phyloP scores from a whole-genome alignment of 2,329 filamentous ascomycete genomes.

The Didymella sp. region DNA sequence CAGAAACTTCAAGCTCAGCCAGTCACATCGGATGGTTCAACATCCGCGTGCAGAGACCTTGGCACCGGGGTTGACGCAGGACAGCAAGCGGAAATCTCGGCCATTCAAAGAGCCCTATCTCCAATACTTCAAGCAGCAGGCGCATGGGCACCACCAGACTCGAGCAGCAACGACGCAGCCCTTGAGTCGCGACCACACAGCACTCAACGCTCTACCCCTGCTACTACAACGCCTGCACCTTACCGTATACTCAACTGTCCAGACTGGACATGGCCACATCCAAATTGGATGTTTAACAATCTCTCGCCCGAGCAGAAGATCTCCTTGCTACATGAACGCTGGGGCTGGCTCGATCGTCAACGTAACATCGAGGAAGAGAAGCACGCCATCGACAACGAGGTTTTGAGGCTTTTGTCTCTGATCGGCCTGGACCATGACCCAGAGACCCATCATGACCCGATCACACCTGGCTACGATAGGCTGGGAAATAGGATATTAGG shows the following conservation, averaged over 20 bases:
- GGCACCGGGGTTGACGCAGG: background rate
- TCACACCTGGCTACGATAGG: background rate
- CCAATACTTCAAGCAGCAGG: background rate
- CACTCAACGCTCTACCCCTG: background rate
- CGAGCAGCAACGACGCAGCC: background rate
- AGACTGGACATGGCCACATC: background rate
- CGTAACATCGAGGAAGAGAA: background rate
- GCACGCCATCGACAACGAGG: background rate
- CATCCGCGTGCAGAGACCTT: background rate
- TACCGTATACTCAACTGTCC: background rate
- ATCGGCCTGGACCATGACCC: background rate
- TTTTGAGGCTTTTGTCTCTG: background rate
- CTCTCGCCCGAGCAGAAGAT: background rate
- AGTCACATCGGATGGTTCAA: background rate
- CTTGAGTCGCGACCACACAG: background rate
- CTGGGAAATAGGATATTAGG: background rate
- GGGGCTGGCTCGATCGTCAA: background rate
- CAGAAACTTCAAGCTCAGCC: background rate
- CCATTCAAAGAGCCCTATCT: background rate
- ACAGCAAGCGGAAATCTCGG: background rate
- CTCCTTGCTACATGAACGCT: background rate
- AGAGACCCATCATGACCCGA: background rate
- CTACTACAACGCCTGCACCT: background rate
- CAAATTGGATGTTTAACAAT: background rate
- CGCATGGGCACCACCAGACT: background rate